These are phyloP conservation scores for Aspergillus indologenus DNA, from an alignment of 495 filamentous ascomycete species.

Conservation along the genomic window DNA sequence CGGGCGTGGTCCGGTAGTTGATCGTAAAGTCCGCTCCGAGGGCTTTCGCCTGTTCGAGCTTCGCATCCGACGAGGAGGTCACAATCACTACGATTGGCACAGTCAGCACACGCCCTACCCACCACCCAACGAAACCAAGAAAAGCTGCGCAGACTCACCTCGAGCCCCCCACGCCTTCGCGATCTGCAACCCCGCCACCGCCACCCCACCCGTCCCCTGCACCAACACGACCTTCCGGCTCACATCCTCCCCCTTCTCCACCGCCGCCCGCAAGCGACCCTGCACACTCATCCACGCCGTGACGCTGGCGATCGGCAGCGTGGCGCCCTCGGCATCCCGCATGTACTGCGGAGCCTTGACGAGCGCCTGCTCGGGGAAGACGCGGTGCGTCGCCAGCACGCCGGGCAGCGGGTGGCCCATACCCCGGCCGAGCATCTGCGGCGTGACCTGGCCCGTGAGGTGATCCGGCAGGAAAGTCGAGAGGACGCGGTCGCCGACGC, in stretches of 20 bases:
- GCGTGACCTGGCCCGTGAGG: conserved; percentile 57
- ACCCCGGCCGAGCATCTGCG: conserved; percentile 45
- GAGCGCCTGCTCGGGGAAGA: conserved; percentile 62
- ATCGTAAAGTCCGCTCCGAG: conserved; percentile 55
- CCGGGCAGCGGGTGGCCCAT: conserved; percentile 68
- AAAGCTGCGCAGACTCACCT: conserved; percentile 26
- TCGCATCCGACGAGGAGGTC: conserved; percentile 68
- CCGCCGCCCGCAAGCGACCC: conserved; percentile 50
- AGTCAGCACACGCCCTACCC: background rate
- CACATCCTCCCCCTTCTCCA: conserved; percentile 58
- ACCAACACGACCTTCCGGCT: conserved; percentile 47
- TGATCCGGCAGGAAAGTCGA: conserved; percentile 78
- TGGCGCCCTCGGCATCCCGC: conserved; percentile 59
- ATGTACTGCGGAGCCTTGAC: conserved; percentile 63
- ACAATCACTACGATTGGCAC: conserved; percentile 55
- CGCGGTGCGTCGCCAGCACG: conserved; percentile 64
- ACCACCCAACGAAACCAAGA: background rate
- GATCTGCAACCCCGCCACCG: conserved; percentile 73
- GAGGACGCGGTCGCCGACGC: conserved; percentile 66
- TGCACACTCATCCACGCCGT: conserved; percentile 85
- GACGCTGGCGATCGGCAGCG: conserved; percentile 66
- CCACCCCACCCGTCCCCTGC: conserved; percentile 79
- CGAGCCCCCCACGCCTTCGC: conserved; percentile 75
- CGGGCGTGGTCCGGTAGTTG: conserved; percentile 64
- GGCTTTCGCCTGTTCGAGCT: conserved; percentile 60